Evolutionary conservation across 805 yeast species (phyloP), one percentile per base, ranked within the genome.

Genomic region (Ogataea pignaliae): DNA sequence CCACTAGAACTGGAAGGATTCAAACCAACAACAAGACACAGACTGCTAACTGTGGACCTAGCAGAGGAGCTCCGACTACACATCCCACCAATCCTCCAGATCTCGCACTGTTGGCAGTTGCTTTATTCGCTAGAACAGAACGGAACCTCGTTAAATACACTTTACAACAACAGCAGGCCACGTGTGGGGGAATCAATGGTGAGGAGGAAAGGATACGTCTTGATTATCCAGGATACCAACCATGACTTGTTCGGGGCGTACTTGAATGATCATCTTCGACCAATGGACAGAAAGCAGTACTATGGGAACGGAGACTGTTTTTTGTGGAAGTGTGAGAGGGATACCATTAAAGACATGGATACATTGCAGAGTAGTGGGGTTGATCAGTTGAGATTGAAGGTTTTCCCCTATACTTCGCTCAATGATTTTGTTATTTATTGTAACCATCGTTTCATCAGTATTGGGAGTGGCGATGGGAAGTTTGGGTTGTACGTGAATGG

Each of bases 231-330:
- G 59, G 98, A 93, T 59, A 67, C 73, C 12, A 65, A 72, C 15
- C 78, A 78, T 44, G 75, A 78, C 26, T 63, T 78, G 36, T 89
- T 90, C 67, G 97, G 97, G 0, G 83, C 88, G 12, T 90, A 79
- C 60, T 52, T 81, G 39, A 88, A 88, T 61, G 96, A 87, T 53
- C 71, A 76, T 43, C 72, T 86, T 46, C 80, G 76, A 46, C 84
- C 89, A 1, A 76, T 82, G 45, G 95, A 87, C 40, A 76, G 77
- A 39, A 79, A 78, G 55, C 72, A 87, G 45, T 91, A 82, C 65
- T 85, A 83, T 54, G 99, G 99, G 1, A 90, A 90, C 65, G 97
- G 97, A 1, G 97, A 91, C 62, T 89, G 98, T 59, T 90, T 93
- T 55, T 70, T 91, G 17, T 91, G 97, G 96, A 85, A 83, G 51